Base-by-base conservation (phyloP, 169 alveolate genomes). In the Cryptosporidium xiaoi region DNA sequence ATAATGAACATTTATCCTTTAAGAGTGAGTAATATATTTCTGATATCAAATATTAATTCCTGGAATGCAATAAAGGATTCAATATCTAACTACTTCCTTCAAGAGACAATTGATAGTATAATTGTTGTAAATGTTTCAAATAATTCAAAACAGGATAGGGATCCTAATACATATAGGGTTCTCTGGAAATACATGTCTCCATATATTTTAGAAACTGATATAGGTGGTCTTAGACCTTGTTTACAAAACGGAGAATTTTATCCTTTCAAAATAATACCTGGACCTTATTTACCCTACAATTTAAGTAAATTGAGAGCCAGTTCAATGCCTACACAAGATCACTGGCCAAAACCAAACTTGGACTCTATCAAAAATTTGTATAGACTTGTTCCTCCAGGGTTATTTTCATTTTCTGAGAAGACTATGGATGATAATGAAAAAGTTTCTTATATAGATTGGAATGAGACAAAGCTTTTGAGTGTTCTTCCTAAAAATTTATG, bases 171-270 rank as follows among this genome's bases (percentile, higher is more conserved):
- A 20, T 71, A 55, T 6, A 77, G 56, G 64, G 44, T 60, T n/a
- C 71, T 77, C 1, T 77, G 87, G 87, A 77, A 66, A 27, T 77
- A 60, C 27, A 77, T 77, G 60, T 77, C 87, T 18, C 87, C 87
- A 2, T 60, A 60, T 7, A 33, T 60, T 2, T 40, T 77, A 13
- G 87, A 77, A 33, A 60, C 65, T 10, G 87, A 77, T 27, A 40
- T 77, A 24, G 87, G 87, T 56, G 87, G 87, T 40, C 7, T 27
- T 33, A 34, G 87, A 62, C 77, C 87, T 33, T 33, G 55, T 20
- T 31, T 77, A 4, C 33, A 62, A 20, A 3, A 4, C 5, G 87
- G 87, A 15, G 51, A 77, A 3, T 77, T 60, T 62, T 77, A 77
- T 34, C 87, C 87, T 20, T 77, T 77, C 56, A 77, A 60, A 31